These are phyloP conservation scores for Boeremia lycopersici DNA, from an alignment of 2,329 filamentous ascomycete species.

Conservation along the genomic window DNA sequence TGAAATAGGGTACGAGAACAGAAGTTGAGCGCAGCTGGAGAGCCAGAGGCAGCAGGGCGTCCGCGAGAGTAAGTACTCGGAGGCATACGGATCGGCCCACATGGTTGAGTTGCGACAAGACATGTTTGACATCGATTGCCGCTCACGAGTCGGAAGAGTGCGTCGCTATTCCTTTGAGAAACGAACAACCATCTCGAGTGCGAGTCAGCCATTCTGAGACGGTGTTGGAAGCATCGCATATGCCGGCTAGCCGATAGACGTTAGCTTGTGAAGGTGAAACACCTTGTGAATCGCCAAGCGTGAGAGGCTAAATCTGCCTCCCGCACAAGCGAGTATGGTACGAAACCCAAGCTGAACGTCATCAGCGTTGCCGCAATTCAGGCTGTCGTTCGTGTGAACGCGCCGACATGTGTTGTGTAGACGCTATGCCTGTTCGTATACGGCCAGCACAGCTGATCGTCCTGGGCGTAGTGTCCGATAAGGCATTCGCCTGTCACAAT, in stretches of 20 bases:
- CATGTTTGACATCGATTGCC: conserved; percentile 27
- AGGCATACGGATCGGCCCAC: conserved; percentile 18
- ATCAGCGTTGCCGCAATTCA: neutral
- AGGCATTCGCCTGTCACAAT: neutral
- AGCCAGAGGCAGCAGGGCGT: conserved; percentile 25
- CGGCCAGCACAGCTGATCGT: no score
- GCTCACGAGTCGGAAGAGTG: conserved; percentile 19
- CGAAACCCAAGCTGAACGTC: conserved; percentile 35
- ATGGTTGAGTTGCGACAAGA: conserved; percentile 21
- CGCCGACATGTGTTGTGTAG: neutral
- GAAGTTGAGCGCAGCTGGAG: conserved; percentile 38
- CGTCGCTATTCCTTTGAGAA: conserved; percentile 8
- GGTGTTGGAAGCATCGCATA: conserved; percentile 18
- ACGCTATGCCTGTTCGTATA: neutral
- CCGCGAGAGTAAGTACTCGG: conserved; percentile 23
- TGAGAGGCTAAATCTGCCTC: conserved; percentile 31
- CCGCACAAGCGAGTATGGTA: conserved; percentile 27
- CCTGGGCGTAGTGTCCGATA: neutral
- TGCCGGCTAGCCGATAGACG: conserved; percentile 24
- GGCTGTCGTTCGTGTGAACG: neutral
- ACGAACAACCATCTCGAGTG: conserved; percentile 10
- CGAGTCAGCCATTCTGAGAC: conserved; percentile 23
- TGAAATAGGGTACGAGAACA: conserved; percentile 11
- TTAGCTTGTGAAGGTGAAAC: conserved; percentile 37
- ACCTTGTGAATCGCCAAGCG: conserved; percentile 39